Percentiles rank a stretch among this genome's conserved stretches.
Evolutionary conservation across 306 rosid species (phyloP).

Genomic region (Mucuna pruriens): DNA sequence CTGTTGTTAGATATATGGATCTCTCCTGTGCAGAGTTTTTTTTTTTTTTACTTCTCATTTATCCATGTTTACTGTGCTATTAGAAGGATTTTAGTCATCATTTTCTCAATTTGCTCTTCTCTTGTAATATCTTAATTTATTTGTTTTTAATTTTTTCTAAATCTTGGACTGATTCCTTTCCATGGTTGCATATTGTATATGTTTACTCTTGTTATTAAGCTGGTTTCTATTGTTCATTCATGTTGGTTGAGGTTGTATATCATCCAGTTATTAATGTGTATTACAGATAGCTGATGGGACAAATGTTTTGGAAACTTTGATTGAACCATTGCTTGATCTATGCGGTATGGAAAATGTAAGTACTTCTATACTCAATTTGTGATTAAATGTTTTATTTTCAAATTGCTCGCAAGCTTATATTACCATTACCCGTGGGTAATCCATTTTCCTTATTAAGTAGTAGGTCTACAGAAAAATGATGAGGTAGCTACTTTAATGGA

Average conservation of each 20-base stretch:
- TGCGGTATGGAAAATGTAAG: slow-evolving; percentile 79
- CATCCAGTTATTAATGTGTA: slow-evolving; percentile 36
- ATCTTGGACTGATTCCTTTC: background rate
- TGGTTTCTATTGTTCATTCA: slow-evolving; percentile 34
- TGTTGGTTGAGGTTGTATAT: slow-evolving; percentile 33
- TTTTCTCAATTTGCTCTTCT: slow-evolving; percentile 9
- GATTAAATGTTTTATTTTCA: slow-evolving; percentile 32
- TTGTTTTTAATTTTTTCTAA: background rate
- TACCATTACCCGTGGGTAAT: slow-evolving; percentile 13
- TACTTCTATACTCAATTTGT: slow-evolving; percentile 32
- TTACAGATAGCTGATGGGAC: slow-evolving; percentile 77
- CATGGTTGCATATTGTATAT: slow-evolving; percentile 19
- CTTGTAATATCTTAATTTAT: background rate
- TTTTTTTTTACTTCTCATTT: background rate
- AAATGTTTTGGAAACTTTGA: slow-evolving; percentile 59
- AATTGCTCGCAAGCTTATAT: slow-evolving; percentile 1
- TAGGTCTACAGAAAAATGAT: slow-evolving; percentile 14
- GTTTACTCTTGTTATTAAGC: slow-evolving; percentile 21
- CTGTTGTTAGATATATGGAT: background rate
- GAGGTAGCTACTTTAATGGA: slow-evolving; percentile 19
- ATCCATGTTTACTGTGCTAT: background rate
- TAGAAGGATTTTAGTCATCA: background rate
- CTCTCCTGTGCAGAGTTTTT: background rate
- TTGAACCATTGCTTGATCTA: slow-evolving; percentile 79
- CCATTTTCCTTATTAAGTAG: slow-evolving; percentile 13